These are phyloP conservation scores for Thymus quinquecostatus DNA, from an alignment of 257 asterid genomes.

Conservation along the genomic window DNA sequence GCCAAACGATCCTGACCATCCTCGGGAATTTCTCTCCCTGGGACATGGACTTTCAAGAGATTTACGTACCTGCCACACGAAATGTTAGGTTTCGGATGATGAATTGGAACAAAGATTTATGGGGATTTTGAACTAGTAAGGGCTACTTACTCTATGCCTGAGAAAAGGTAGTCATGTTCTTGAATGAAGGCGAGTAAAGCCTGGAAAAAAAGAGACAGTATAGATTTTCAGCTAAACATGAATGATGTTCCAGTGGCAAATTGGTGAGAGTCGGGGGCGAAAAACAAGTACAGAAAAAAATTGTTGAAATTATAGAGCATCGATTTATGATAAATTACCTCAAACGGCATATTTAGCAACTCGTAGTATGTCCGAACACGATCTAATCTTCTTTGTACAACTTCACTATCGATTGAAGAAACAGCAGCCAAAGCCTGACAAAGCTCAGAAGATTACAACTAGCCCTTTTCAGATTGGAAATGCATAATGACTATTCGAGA, in stretches of 20 bases:
- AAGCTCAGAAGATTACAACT: conserved; percentile 34
- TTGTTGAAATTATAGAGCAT: conserved; percentile 1
- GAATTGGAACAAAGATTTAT: neutral
- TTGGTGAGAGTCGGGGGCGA: neutral
- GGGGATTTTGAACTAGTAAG: neutral
- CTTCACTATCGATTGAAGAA: conserved; percentile 83
- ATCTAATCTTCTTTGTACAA: conserved; percentile 79
- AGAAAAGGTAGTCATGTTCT: conserved; percentile 77
- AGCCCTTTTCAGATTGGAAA: neutral
- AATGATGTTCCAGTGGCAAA: neutral
- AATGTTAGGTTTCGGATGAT: conserved; percentile 3
- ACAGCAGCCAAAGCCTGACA: conserved; percentile 90
- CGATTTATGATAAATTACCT: conserved; percentile 55
- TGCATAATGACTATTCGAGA: neutral
- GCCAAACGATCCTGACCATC: conserved; percentile 83
- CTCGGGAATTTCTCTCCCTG: conserved; percentile 89
- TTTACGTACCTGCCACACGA: conserved; percentile 60
- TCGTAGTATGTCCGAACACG: conserved; percentile 91
- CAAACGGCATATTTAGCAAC: conserved; percentile 93
- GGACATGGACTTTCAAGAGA: conserved; percentile 81
- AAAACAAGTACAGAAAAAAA: neutral
- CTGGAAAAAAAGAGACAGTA: conserved; percentile 44
- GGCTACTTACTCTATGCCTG: conserved; percentile 76
- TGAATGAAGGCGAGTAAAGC: conserved; percentile 87
- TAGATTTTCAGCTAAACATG: conserved; percentile 10